Percentiles rank a stretch among this genome's conserved stretches.
phyloP scores from a whole-genome alignment of 495 filamentous ascomycete genomes.

The Aspergillus sparsus region DNA sequence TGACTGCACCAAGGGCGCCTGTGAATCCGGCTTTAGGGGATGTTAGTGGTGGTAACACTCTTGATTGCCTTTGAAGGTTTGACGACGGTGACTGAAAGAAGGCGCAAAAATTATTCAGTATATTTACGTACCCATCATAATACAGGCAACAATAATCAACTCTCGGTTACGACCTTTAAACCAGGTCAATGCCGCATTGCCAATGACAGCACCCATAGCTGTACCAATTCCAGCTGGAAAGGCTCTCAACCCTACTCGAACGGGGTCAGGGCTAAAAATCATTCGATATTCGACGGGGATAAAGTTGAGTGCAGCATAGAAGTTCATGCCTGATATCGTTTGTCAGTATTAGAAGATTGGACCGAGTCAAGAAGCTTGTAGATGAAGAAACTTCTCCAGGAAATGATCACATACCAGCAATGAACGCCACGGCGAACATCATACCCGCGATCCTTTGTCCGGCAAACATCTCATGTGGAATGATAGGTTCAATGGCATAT shows the following conservation, averaged over 20 bases:
- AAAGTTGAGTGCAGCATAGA: conserved; percentile 1
- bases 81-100: not conserved
- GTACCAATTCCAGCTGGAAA: not conserved
- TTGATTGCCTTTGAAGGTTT: no score
- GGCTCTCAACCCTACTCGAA: not conserved
- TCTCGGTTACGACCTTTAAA: not conserved
- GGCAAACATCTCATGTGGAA: not conserved
- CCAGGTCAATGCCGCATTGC: not conserved
- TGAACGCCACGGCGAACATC: not conserved
- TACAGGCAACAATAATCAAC: not conserved
- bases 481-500: not conserved
- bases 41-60: no score
- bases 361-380: not conserved
- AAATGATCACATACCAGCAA: not conserved
- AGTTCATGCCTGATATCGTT: not conserved
- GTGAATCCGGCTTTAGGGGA: no score
- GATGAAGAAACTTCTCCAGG: not conserved
- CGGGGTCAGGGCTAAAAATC: not conserved
- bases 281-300: not conserved
- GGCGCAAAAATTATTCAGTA: not conserved
- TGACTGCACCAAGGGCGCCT: no score
- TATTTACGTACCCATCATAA: not conserved
- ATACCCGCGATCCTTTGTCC: not conserved
- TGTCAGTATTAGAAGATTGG: not conserved
- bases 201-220: not conserved